Evolutionary conservation across 768 basidiomycete genomes (phyloP), one percentile per base, ranked within the genome.

Genomic region (Leccinum imitatum): DNA sequence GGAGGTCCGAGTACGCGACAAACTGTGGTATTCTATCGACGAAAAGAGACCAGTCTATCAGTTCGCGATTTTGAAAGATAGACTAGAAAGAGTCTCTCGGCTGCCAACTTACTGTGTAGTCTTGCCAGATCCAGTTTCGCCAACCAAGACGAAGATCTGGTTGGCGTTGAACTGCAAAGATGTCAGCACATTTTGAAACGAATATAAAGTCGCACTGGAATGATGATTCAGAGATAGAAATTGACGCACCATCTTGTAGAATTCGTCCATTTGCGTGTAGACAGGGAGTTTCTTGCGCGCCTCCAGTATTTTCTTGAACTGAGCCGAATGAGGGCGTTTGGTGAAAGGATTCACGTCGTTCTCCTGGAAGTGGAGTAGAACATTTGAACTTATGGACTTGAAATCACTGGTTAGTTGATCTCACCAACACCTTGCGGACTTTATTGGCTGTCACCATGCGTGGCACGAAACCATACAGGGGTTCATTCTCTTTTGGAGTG

Each of bases 51-150:
- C 61, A 15, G 44, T 73, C 66, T 74, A 61, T 67, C 67, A 69
- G 73, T 25, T 61, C 59, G 53, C 62, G 30, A 67, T 31, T 59
- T 62, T 56, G 48, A 58, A 46, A 53, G 63, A 58, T 67, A 62
- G 60, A 71, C 51, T 60, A 62, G 65, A 56, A 64, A 54, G 30
- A 50, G 48, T 63, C 44, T 64, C 58, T 63, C 50, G n/a, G 50
- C 39, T 56, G 37, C 27, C 54, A 67, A 78, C 91, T 72, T 72
- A 93, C 90, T 98, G 95, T 23, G 95, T 96, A 0, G 94, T 97
- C 79, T 96, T 98, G 35, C 95, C 95, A 27, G 93, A 90, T 10
- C 95, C 95, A 0, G 95, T 97, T 79, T 97, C 95, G 67, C 95
- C 91, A 59, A 93, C 90, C 85, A 94, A 89, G 61, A 94, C 84